phyloP scores from a whole-genome alignment of 352 stramenopile species.

The Stephanocyclus meneghinianus region DNA sequence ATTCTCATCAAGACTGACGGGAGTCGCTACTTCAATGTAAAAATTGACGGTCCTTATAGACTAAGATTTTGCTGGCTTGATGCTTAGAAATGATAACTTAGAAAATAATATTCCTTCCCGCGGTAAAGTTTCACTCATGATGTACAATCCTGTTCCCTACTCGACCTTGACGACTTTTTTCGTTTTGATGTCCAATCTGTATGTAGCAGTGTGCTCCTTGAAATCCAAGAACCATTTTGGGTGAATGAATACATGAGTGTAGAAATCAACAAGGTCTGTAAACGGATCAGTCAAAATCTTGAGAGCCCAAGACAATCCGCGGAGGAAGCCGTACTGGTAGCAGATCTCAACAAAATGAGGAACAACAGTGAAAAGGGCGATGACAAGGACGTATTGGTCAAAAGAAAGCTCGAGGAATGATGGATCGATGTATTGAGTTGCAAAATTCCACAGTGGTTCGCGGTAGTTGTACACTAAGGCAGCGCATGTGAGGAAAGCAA shows the following conservation, averaged over 20 bases:
- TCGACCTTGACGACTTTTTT: slow-evolving; percentile 53
- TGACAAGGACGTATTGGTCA: slow-evolving; percentile 55
- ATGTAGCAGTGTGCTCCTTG: slow-evolving; percentile 55
- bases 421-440: slow-evolving; percentile 31
- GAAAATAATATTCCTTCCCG: no score
- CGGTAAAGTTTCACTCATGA: no score
- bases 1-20: no score
- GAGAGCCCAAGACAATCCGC: slow-evolving; percentile 52
- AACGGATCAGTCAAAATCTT: slow-evolving; percentile 69
- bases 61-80: no score
- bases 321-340: slow-evolving; percentile 52
- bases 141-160: slow-evolving; percentile 2
- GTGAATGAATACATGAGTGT: slow-evolving; percentile 52
- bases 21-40: no score
- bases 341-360: slow-evolving; percentile 58
- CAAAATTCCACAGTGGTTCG: slow-evolving; percentile 24
- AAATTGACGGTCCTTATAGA: no score
- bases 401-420: slow-evolving; percentile 43
- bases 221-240: slow-evolving; percentile 58
- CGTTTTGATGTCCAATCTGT: slow-evolving; percentile 52
- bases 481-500: slow-evolving; percentile 36
- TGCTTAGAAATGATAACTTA: no score
- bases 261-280: slow-evolving; percentile 63
- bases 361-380: slow-evolving; percentile 53
- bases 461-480: slow-evolving; percentile 43